Evolutionary conservation across 2,329 filamentous ascomycete species (phyloP).

Genomic region (Microcera coccophila): DNA sequence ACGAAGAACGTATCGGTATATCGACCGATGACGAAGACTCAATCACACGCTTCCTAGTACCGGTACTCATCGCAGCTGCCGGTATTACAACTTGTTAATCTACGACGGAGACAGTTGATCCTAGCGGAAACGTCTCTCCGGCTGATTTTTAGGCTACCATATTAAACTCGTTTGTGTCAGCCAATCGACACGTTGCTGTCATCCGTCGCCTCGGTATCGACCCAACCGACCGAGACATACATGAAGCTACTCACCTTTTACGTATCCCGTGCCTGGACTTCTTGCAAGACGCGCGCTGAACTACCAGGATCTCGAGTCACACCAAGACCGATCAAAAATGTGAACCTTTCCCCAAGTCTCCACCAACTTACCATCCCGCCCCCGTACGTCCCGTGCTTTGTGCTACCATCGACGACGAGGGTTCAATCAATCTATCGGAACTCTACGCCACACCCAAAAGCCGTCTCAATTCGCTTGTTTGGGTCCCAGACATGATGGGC

Average conservation of each 20-base stretch:
- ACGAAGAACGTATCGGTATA: no score
- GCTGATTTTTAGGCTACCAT: no score
- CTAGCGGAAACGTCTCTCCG: no score
- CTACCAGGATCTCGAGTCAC: constrained; percentile 7
- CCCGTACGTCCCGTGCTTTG: constrained; percentile 1
- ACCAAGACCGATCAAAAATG: constrained; percentile 1
- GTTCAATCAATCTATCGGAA: constrained; percentile 1
- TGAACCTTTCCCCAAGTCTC: not conserved
- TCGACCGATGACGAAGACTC: no score
- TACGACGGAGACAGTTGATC: no score
- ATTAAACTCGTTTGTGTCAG: constrained; percentile 20
- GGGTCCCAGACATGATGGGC: not conserved
- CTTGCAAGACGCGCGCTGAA: no score
- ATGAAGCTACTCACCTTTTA: constrained; percentile 5
- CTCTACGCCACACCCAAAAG: constrained; percentile 1
- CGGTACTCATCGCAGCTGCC: no score
- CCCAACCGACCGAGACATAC: constrained; percentile 22
- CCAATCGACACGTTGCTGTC: constrained; percentile 16
- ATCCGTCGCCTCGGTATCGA: constrained; percentile 17
- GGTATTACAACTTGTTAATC: no score
- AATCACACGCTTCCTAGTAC: no score
- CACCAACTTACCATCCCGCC: not conserved
- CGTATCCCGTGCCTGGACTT: no score
- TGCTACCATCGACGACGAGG: constrained; percentile 2
- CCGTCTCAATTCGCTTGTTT: not conserved